Percentiles rank a stretch among this genome's conserved stretches.
Conservation (phyloP, 768 basidiomycete species). For the Udeniomyces megalosporus region DNA sequence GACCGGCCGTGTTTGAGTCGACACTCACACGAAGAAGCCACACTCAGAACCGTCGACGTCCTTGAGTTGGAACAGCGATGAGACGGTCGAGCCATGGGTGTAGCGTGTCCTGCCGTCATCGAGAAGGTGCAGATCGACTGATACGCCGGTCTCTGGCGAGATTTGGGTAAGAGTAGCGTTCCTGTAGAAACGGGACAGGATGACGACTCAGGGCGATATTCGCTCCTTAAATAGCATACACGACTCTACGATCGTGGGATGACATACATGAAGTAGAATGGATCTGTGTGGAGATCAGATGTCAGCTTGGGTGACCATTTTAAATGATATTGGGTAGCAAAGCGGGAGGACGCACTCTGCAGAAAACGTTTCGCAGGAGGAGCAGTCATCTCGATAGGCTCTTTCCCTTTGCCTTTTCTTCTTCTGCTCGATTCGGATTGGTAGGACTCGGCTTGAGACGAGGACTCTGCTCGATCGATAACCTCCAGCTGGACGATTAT, state of each 20-base stretch:
- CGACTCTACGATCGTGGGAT: background rate
- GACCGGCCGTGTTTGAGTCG: too few species aligned
- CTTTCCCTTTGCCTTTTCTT: background rate
- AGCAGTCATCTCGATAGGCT: background rate
- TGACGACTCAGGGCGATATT: background rate
- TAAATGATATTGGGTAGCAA: too few species aligned
- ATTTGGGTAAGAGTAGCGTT: conserved; percentile 26
- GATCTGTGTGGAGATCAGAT: conserved; percentile 31
- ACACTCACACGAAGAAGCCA: conserved; percentile 60
- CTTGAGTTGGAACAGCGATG: conserved; percentile 78
- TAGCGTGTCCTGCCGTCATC: conserved; percentile 84
- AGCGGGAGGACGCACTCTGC: conserved; percentile 22
- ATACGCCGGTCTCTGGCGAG: too few species aligned
- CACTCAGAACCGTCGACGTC: conserved; percentile 48
- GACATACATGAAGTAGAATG: conserved; percentile 80
- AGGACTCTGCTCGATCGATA: too few species aligned
- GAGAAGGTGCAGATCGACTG: conserved; percentile 62
- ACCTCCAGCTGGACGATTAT: conserved; percentile 91
- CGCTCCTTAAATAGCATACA: too few species aligned
- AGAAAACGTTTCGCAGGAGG: conserved; percentile 19
- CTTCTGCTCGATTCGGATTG: background rate
- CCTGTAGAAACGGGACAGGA: background rate
- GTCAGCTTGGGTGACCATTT: too few species aligned
- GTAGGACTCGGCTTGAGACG: background rate
- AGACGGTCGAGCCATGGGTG: conserved; percentile 80